These are phyloP conservation scores for Prunus dulcis DNA, from an alignment of 306 rosid species.

Conservation along the genomic window DNA sequence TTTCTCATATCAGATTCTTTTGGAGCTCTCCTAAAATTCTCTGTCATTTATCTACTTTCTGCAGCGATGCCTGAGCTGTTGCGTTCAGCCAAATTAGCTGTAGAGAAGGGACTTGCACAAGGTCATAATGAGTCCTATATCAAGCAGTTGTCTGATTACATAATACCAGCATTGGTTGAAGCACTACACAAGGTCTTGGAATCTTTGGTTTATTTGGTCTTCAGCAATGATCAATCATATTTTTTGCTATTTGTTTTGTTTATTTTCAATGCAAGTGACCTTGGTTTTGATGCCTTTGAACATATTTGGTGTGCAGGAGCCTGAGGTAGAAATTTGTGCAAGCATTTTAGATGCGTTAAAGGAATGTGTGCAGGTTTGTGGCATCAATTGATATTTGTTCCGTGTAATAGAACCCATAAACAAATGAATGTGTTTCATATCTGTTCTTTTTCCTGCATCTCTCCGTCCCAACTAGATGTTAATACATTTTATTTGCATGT, in stretches of 20 bases:
- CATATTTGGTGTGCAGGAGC: conserved; percentile 62
- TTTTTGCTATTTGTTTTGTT: background rate
- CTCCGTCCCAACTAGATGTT: too few species aligned
- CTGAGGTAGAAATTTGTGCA: conserved; percentile 92
- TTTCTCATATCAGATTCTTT: background rate
- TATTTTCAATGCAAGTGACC: background rate
- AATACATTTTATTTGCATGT: background rate
- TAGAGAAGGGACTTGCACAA: conserved; percentile 87
- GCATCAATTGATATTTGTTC: background rate
- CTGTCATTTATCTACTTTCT: conserved; percentile 1
- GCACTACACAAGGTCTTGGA: conserved; percentile 77
- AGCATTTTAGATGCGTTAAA: conserved; percentile 90
- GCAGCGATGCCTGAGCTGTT: conserved; percentile 94
- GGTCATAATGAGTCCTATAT: conserved; percentile 79
- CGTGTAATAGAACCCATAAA: background rate
- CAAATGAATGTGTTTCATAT: background rate
- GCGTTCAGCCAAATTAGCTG: conserved; percentile 87
- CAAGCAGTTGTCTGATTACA: conserved; percentile 79
- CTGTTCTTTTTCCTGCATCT: background rate
- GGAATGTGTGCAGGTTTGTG: conserved; percentile 81
- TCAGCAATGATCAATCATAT: background rate
- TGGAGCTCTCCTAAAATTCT: background rate
- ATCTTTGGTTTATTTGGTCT: background rate
- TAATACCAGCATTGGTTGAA: conserved; percentile 86
- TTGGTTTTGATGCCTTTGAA: background rate